Percentiles rank a stretch among this genome's conserved stretches.
Evolutionary conservation across 495 filamentous ascomycete genomes (phyloP).

Genomic region (Amphirosellinia nigrospora): DNA sequence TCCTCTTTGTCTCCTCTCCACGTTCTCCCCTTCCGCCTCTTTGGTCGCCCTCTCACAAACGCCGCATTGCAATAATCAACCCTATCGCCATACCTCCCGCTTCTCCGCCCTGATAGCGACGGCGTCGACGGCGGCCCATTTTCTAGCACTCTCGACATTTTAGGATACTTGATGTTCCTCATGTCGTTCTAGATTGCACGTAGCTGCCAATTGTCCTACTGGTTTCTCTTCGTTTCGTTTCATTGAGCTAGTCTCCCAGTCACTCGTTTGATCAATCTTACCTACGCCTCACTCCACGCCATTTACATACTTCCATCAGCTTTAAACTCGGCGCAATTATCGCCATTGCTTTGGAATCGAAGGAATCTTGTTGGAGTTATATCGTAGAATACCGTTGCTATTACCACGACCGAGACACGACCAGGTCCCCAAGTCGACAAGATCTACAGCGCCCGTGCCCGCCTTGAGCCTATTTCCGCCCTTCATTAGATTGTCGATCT

Average conservation of each 20-base stretch:
- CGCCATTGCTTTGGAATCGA: neutral
- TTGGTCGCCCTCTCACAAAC: slow-evolving; percentile 36
- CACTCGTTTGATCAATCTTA: slow-evolving; percentile 52
- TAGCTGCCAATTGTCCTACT: slow-evolving; percentile 22
- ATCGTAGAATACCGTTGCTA: neutral
- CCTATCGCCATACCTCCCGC: slow-evolving; percentile 29
- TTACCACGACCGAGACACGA: neutral
- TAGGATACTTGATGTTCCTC: slow-evolving; percentile 36
- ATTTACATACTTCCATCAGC: slow-evolving; percentile 27
- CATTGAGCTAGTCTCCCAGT: slow-evolving; percentile 58
- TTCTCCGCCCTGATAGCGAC: slow-evolving; percentile 16
- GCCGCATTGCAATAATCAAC: slow-evolving; percentile 31
- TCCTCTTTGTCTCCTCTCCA: slow-evolving; percentile 22
- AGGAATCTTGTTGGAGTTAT: neutral
- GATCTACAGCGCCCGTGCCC: slow-evolving; percentile 22
- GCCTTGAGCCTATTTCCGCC: neutral
- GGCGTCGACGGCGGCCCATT: slow-evolving; percentile 16
- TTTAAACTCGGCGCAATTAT: slow-evolving; percentile 3
- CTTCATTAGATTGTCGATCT: slow-evolving; percentile 34
- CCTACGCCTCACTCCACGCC: slow-evolving; percentile 22
- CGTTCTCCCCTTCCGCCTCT: slow-evolving; percentile 20
- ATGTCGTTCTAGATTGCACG: slow-evolving; percentile 39
- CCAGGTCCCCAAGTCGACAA: neutral
- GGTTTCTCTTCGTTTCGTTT: slow-evolving; percentile 43
- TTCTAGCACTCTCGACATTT: neutral